These are phyloP conservation scores for Hippophae tibetana DNA, from an alignment of 306 rosid species.

Conservation along the genomic window DNA sequence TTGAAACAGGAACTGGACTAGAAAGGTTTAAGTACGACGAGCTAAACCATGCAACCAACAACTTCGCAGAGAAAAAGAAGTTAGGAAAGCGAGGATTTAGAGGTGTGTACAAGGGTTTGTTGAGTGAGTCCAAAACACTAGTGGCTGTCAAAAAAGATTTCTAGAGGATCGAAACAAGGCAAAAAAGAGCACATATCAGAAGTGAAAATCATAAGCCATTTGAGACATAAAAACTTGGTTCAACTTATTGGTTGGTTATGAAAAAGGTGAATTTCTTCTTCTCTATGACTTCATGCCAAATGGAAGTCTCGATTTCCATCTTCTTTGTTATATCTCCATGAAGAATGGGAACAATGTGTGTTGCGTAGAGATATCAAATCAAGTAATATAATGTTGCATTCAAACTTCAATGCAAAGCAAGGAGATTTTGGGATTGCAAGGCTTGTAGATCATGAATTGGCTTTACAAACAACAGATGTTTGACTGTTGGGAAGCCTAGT, in stretches of 20 bases:
- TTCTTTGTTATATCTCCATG: constrained; percentile 57
- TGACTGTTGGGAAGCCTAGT: constrained; percentile 59
- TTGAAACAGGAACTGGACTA: constrained; percentile 55
- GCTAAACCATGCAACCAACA: constrained; percentile 36
- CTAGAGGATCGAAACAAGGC: constrained; percentile 66
- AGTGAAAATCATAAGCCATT: constrained; percentile 53
- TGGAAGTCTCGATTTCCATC: constrained; percentile 73
- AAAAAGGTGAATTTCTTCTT: constrained; percentile 52
- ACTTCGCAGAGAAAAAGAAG: constrained; percentile 39
- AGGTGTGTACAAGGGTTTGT: constrained; percentile 53
- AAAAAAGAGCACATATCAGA: constrained; percentile 61
- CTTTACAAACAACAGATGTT: constrained; percentile 62
- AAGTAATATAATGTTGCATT: constrained; percentile 63
- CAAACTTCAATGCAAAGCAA: constrained; percentile 56
- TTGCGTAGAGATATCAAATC: constrained; percentile 74
- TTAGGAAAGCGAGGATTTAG: constrained; percentile 76
- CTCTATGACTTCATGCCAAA: constrained; percentile 62
- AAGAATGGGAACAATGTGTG: constrained; percentile 81
- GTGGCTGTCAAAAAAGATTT: constrained; percentile 62
- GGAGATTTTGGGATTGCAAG: constrained; percentile 79
- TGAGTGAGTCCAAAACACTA: constrained; percentile 26
- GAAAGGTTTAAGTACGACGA: constrained; percentile 47
- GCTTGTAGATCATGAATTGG: constrained; percentile 58
- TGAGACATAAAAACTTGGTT: constrained; percentile 63
- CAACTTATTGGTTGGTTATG: constrained; percentile 82